Evolutionary conservation across 352 stramenopile species (phyloP).

Genomic region (Phytophthora colocasiae): DNA sequence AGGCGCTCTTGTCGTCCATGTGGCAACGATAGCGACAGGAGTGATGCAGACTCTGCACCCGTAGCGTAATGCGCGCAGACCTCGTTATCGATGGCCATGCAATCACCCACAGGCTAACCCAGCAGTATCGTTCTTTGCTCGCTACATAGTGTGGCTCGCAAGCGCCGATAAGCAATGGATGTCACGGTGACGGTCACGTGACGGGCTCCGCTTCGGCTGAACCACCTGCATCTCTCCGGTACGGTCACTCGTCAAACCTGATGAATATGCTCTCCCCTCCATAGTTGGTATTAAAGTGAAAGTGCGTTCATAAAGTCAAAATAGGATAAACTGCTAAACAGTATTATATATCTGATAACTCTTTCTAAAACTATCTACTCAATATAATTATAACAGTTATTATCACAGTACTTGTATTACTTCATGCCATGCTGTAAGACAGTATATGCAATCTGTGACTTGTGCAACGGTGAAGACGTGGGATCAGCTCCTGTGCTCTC

Average conservation of each 20-base stretch:
- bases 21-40: constrained; percentile 7
- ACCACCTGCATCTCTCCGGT: constrained; percentile 20
- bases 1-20: constrained; percentile 10
- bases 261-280: not conserved
- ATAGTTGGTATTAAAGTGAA: not conserved
- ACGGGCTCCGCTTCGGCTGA: constrained; percentile 22
- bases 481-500: constrained; percentile 23
- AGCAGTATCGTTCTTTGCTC: constrained; percentile 22
- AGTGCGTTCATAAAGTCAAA: too few relatives aligned
- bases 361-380: not conserved
- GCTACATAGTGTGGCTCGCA: constrained; percentile 11
- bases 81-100: constrained; percentile 1
- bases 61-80: constrained; percentile 26
- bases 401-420: constrained; percentile 2
- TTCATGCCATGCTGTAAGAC: not conserved
- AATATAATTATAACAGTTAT: not conserved
- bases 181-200: constrained; percentile 6
- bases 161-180: constrained; percentile 14
- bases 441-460: constrained; percentile 34
- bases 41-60: not conserved
- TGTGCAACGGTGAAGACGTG: constrained; percentile 17
- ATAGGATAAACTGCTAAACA: too few relatives aligned
- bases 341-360: not conserved
- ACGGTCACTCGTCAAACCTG: not conserved
- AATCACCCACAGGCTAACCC: constrained; percentile 14